phyloP scores from a whole-genome alignment of 2,329 filamentous ascomycete species.

The Pseudodiploospora longispora region DNA sequence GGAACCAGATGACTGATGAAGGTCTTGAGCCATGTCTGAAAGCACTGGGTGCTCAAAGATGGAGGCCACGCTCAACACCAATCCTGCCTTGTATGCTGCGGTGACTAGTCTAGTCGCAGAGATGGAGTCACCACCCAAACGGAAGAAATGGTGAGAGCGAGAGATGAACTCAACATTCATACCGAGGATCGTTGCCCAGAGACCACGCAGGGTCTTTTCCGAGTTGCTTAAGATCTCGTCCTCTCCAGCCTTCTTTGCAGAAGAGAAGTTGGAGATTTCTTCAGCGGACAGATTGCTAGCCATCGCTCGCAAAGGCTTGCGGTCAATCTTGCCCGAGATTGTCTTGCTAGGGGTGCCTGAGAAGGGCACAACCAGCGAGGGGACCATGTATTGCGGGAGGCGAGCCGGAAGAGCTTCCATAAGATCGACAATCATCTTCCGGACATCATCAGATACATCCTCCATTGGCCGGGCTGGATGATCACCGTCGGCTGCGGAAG shows the following conservation, averaged over 20 bases:
- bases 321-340: not conserved
- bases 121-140: not conserved
- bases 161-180: not conserved
- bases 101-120: not conserved
- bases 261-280: not conserved
- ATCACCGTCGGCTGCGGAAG: not conserved
- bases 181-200: not conserved
- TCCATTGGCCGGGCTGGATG: not conserved
- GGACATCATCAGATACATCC: too few species aligned
- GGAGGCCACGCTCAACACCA: not conserved
- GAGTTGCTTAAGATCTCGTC: too few species aligned
- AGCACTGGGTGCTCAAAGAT: conserved; percentile 2
- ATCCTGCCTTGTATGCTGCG: not conserved
- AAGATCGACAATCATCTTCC: not conserved
- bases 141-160: not conserved
- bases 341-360: not conserved
- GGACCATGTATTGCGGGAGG: not conserved
- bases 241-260: too few species aligned
- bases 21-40: not conserved
- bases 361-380: not conserved
- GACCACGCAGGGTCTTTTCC: too few species aligned
- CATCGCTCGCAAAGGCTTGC: not conserved
- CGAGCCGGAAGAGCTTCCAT: not conserved
- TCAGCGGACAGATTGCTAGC: not conserved
- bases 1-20: too few species aligned